Evolutionary conservation across 2,329 filamentous ascomycete species (phyloP).

Genomic region (Aureobasidium sp.): DNA sequence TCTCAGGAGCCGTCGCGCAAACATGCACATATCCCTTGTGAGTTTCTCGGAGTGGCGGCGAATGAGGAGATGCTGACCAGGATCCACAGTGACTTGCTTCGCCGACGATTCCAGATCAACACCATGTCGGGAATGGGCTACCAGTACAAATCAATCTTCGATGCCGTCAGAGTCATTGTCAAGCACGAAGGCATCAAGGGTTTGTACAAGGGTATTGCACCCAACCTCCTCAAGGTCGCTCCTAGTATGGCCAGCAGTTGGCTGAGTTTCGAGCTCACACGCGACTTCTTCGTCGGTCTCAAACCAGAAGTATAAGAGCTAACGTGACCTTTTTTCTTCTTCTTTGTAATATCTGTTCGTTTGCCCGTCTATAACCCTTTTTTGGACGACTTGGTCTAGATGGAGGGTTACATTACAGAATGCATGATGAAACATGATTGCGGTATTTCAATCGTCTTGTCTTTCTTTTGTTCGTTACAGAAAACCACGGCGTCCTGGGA

Average conservation of each 20-base stretch:
- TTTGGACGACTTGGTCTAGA: not conserved
- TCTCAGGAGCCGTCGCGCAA: constrained; percentile 93
- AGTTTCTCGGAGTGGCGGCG: constrained; percentile 33
- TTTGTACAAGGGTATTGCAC: constrained; percentile 91
- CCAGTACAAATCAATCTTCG: constrained; percentile 77
- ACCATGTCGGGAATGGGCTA: constrained; percentile 99
- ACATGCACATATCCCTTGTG: constrained; percentile 98
- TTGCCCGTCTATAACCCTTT: not conserved
- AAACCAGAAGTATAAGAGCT: constrained; percentile 4
- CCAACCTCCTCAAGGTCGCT: constrained; percentile 92
- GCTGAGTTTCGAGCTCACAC: constrained; percentile 90
- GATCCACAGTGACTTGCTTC: constrained; percentile 66
- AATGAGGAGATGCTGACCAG: not conserved
- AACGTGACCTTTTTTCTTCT: not conserved
- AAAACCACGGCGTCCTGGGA: not conserved
- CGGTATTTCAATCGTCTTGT: not conserved
- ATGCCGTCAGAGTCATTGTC: constrained; percentile 75
- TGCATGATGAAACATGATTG: constrained; percentile 2
- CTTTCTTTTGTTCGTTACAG: not conserved
- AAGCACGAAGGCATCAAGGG: constrained; percentile 74
- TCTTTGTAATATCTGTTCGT: not conserved
- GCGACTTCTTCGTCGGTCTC: constrained; percentile 65
- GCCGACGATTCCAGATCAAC: constrained; percentile 94
- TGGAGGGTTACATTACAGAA: not conserved
- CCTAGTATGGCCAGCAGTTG: constrained; percentile 98